Percentiles rank a stretch among this genome's conserved stretches.
Conservation (phyloP, 208 protist genomes). For the Trichomonas tenax region DNA sequence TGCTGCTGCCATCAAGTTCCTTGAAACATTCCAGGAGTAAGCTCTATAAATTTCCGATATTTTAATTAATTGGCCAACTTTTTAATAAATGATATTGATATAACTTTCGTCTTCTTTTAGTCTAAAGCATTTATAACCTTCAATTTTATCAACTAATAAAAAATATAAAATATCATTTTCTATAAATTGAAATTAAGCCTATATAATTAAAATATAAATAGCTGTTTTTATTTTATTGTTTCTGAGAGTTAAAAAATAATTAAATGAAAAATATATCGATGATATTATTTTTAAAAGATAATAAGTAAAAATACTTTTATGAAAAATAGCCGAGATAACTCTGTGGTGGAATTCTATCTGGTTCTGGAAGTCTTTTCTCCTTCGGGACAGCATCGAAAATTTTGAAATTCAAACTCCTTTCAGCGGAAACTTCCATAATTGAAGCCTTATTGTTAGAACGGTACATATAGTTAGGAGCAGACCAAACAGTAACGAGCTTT, state of each 20-base stretch:
- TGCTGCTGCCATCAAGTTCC: background rate
- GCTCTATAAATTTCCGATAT: background rate
- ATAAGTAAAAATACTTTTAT: background rate
- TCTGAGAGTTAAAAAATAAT: background rate
- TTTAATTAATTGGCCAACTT: too few relatives aligned
- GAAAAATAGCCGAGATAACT: background rate
- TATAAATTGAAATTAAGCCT: too few relatives aligned
- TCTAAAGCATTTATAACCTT: too few relatives aligned
- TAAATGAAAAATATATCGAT: background rate
- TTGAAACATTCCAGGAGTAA: background rate
- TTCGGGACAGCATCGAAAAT: background rate
- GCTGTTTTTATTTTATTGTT: too few relatives aligned
- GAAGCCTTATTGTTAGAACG: slow-evolving; percentile 38
- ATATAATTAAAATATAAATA: too few relatives aligned
- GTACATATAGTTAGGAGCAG: slow-evolving; percentile 42
- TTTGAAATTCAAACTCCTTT: slow-evolving; percentile 37
- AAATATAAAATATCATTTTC: too few relatives aligned
- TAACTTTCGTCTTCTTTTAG: too few relatives aligned
- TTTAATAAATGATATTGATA: too few relatives aligned
- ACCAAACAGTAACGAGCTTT: slow-evolving; percentile 41
- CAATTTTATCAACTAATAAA: too few relatives aligned
- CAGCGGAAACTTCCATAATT: slow-evolving; percentile 42
- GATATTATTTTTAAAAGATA: background rate
- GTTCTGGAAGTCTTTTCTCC: background rate
- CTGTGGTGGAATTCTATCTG: background rate